Conservation (phyloP, 1,284 basidiomycete species). For the Sanghuangporus sanghuang region DNA sequence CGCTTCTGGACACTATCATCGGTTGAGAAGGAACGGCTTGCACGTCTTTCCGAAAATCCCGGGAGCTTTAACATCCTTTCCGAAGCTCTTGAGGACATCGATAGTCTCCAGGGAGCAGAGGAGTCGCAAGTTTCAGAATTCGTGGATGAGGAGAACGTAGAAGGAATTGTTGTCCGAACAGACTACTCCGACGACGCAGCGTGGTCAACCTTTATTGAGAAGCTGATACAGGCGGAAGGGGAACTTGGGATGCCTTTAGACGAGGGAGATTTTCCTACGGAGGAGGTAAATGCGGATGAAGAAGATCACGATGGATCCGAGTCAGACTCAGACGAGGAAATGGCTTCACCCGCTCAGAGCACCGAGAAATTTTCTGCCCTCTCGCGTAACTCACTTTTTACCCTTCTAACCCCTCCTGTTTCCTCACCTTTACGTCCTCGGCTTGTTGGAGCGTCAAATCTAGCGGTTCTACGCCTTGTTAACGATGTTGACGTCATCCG, state of each 20-base stretch:
- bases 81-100: constrained; percentile 10
- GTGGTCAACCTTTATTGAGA: constrained; percentile 50
- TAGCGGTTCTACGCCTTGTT: constrained; percentile 60
- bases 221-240: constrained; percentile 47
- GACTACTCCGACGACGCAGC: constrained; percentile 62
- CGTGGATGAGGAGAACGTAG: constrained; percentile 23
- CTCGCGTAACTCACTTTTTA: constrained; percentile 36
- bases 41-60: constrained; percentile 3
- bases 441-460: constrained; percentile 54
- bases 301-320: constrained; percentile 17
- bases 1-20: constrained; percentile 7
- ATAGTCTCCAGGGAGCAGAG: not conserved
- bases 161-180: constrained; percentile 61
- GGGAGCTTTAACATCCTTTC: not conserved
- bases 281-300: constrained; percentile 8
- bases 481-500: constrained; percentile 60
- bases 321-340: constrained; percentile 23
- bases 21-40: constrained; percentile 5
- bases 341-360: constrained; percentile 21
- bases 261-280: constrained; percentile 21
- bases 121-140: not conserved
- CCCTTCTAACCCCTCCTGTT: constrained; percentile 42
- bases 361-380: not conserved
- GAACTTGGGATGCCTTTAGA: constrained; percentile 32
- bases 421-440: constrained; percentile 32